Conservation (phyloP, 2,329 filamentous ascomycete genomes). For the Clarireedia sp. region DNA sequence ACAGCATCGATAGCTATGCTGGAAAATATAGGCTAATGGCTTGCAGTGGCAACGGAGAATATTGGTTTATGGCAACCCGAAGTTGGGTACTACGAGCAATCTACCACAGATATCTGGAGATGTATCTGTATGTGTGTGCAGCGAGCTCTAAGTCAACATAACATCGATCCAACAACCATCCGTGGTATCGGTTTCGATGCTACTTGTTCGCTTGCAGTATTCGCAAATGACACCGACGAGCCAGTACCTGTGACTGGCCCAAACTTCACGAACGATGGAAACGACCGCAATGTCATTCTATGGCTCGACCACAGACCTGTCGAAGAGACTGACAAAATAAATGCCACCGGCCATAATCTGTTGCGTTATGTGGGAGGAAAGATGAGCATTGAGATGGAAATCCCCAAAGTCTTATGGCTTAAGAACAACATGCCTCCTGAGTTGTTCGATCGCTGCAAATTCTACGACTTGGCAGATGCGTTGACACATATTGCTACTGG, state of each 20-base stretch:
- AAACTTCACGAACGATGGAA: constrained; percentile 69
- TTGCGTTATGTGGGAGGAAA: constrained; percentile 93
- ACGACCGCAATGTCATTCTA: constrained; percentile 89
- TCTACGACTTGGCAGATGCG: constrained; percentile 90
- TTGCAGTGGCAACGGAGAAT: constrained; percentile 56
- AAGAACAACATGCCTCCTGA: constrained; percentile 97
- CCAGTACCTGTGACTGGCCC: constrained; percentile 86
- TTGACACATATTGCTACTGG: constrained; percentile 92
- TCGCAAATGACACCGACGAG: constrained; percentile 80
- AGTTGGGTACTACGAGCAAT: constrained; percentile 85
- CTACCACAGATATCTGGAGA: constrained; percentile 91
- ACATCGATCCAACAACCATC: constrained; percentile 66
- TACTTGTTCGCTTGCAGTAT: constrained; percentile 94
- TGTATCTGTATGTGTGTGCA: constrained; percentile 88
- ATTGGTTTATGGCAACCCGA: constrained; percentile 77
- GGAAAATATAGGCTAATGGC: constrained; percentile 8
- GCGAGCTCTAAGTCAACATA: constrained; percentile 71
- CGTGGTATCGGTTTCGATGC: constrained; percentile 95
- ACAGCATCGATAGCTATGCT: not conserved
- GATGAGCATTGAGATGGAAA: constrained; percentile 99
- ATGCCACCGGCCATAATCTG: constrained; percentile 83
- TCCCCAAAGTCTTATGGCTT: constrained; percentile 95
- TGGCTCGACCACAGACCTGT: constrained; percentile 96
- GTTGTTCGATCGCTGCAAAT: constrained; percentile 87
- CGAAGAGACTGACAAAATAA: constrained; percentile 87